Base-by-base conservation (phyloP, 345 rosid species). In the Clausena lansium region DNA sequence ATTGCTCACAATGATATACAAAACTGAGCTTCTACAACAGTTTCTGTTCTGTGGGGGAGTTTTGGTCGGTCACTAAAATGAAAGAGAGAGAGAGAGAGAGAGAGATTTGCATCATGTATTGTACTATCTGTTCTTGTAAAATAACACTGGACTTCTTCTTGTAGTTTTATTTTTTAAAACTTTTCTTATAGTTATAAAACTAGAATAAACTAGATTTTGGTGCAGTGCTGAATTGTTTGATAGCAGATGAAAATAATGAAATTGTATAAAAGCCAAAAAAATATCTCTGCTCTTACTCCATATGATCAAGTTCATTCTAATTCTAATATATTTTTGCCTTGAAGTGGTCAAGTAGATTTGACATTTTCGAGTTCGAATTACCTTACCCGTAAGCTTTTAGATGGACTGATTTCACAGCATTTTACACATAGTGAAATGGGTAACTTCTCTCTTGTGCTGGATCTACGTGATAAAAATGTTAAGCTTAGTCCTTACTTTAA, bases 21-120 rank as follows among this genome's bases (percentile, higher is more conserved):
- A 63, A 59, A 28, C 60, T 45, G n/a, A 47, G 71, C 45, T 8
- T 54, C 63, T 66, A 66, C n/a, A 47, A 54, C 52, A 24, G 35
- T 67, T 73, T 36, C 52, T 73, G 24, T 58, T 73, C 66, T 6
- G 24, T 65, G 52, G 17, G 52, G 72, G 64, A 76, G 61, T 65
- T 76, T 65, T 65, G 64, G 47, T 33, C 64, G 25, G 45, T 35
- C 41, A 66, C 20, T 35, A 27, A 20, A 66, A 66, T 20, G 32
- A 47, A 0, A 69, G n/a, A 71, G 75, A 69, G 71, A 50, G 60
- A 50, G 30, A 67, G 70, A 45, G 41, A 32, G 61, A 19, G 41
- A 33, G 59, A 36, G 30, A 27, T 27, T 19, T 63, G 70, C 63
- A 41, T 74, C 39, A 60, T 60, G 68, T 27, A 38, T 45, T 74